Evolutionary conservation across 2,329 filamentous ascomycete genomes (phyloP).

Genomic region (Teratosphaeria gauchensis): DNA sequence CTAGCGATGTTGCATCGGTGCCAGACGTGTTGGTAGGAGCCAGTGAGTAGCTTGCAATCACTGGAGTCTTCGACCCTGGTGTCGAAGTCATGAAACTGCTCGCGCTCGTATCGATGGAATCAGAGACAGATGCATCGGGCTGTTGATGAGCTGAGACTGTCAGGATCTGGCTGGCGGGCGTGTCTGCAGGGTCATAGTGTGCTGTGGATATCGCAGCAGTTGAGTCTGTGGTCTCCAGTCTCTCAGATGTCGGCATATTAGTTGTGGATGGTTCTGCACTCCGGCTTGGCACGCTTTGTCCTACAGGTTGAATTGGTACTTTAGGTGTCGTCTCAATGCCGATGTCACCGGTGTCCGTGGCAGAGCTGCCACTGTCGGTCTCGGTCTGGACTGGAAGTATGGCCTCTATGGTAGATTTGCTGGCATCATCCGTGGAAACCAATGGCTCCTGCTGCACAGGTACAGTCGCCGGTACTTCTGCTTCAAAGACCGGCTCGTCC

Average conservation of each 20-base stretch:
- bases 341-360: neutral
- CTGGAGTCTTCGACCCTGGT: neutral
- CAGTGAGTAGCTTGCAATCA: neutral
- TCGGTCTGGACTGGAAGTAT: constrained; percentile 1
- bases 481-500: constrained; percentile 38
- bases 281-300: neutral
- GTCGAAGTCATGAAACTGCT: neutral
- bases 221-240: neutral
- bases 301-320: neutral
- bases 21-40: neutral
- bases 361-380: neutral
- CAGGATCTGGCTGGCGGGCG: neutral
- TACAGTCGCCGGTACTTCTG: neutral
- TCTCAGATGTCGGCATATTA: neutral
- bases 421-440: constrained; percentile 2
- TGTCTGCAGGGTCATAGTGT: neutral
- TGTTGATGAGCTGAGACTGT: neutral
- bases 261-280: neutral
- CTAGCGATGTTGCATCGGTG: neutral
- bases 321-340: neutral
- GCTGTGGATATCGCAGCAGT: neutral
- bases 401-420: constrained; percentile 2
- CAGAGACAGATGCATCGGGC: neutral
- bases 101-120: neutral
- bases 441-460: constrained; percentile 2